These are phyloP conservation scores for Neoboletus magnificus DNA, from an alignment of 768 basidiomycete genomes.

Conservation along the genomic window DNA sequence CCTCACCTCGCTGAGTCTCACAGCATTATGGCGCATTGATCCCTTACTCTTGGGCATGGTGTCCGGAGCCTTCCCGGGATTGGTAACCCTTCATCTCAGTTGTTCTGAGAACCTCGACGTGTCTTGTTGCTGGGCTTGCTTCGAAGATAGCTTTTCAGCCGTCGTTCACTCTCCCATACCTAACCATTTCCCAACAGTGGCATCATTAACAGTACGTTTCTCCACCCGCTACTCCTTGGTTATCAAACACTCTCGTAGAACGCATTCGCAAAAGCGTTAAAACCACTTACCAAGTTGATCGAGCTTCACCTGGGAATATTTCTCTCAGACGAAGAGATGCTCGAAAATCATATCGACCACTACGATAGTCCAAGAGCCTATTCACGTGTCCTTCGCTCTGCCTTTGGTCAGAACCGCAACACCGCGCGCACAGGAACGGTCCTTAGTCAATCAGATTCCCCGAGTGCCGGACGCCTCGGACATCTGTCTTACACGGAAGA, in stretches of 20 bases:
- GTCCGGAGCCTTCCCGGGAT: conserved; percentile 41
- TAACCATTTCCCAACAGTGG: conserved; percentile 41
- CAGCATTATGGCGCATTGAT: conserved; percentile 57
- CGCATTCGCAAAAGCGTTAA: conserved; percentile 42
- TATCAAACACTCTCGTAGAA: conserved; percentile 30
- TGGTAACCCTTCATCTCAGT: conserved; percentile 52
- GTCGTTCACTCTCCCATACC: conserved; percentile 63
- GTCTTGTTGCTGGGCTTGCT: conserved; percentile 61
- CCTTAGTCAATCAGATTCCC: conserved; percentile 27
- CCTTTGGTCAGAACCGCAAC: conserved; percentile 5
- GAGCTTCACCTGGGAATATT: conserved; percentile 60
- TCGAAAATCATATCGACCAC: conserved; percentile 42
- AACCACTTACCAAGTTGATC: conserved; percentile 44
- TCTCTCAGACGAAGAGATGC: conserved; percentile 52
- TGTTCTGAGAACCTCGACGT: conserved; percentile 57
- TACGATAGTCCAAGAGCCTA: conserved; percentile 25
- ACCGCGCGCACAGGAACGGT: conserved; percentile 4
- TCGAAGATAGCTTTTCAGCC: conserved; percentile 55
- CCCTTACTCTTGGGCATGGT: conserved; percentile 44
- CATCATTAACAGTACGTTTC: conserved; percentile 50
- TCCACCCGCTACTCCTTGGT: not conserved
- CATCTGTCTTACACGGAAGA: conserved; percentile 24
- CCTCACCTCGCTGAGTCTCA: conserved; percentile 49
- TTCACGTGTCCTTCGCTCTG: conserved; percentile 14
- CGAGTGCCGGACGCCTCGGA: conserved; percentile 1